A percentile compares a stretch with the other conserved stretches of the same genome.
These are phyloP conservation scores for Castanea sativa DNA, from an alignment of 306 rosid species.

Conservation along the genomic window DNA sequence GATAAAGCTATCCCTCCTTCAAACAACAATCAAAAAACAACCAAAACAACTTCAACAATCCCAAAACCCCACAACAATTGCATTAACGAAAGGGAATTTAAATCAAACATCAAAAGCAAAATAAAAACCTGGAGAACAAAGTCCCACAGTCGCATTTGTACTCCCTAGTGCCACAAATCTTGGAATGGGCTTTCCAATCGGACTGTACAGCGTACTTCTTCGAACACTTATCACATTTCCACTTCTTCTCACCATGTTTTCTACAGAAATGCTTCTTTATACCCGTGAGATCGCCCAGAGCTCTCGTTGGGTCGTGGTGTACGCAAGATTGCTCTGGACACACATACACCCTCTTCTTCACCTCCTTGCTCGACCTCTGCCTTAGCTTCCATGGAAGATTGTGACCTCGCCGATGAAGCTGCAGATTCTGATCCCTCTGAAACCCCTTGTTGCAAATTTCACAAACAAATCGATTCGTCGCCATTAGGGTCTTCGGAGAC, in stretches of 20 bases:
- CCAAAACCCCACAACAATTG: neutral
- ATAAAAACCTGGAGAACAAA: slow-evolving; percentile 57
- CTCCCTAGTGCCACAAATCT: slow-evolving; percentile 85
- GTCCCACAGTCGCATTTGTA: slow-evolving; percentile 96
- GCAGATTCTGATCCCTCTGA: slow-evolving; percentile 96
- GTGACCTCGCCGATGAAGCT: slow-evolving; percentile 89
- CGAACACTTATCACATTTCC: slow-evolving; percentile 93
- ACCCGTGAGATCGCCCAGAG: slow-evolving; percentile 88
- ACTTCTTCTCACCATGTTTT: slow-evolving; percentile 94
- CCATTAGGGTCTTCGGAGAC: slow-evolving; percentile 80
- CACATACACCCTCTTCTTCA: slow-evolving; percentile 82
- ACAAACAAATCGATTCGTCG: slow-evolving; percentile 85
- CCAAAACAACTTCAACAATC: slow-evolving; percentile 25
- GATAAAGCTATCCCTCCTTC: slow-evolving; percentile 91
- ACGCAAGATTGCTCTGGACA: slow-evolving; percentile 85
- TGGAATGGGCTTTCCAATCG: slow-evolving; percentile 97
- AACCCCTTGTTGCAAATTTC: slow-evolving; percentile 95
- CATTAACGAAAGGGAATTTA: neutral
- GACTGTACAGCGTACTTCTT: slow-evolving; percentile 97
- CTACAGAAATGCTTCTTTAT: slow-evolving; percentile 93
- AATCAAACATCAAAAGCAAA: neutral
- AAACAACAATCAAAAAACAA: neutral
- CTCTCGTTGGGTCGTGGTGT: slow-evolving; percentile 89
- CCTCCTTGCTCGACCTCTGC: slow-evolving; percentile 77
- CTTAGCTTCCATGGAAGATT: slow-evolving; percentile 92